Percentiles rank a stretch among this genome's conserved stretches.
Conservation (phyloP, 306 rosid species). For the Mimosa pudica region DNA sequence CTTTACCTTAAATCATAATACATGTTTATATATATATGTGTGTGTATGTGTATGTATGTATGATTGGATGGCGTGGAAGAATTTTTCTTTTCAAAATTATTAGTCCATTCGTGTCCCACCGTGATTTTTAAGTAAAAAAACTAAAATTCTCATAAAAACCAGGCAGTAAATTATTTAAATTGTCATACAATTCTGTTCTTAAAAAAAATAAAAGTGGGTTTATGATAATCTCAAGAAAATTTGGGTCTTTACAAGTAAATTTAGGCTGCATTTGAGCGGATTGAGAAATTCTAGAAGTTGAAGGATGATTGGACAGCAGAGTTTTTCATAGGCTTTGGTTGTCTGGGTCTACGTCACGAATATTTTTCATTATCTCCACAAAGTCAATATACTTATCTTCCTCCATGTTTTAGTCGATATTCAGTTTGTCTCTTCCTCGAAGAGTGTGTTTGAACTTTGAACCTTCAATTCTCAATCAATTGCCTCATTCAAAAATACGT, state of each 20-base stretch:
- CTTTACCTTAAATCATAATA: too few relatives aligned
- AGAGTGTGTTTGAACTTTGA: not conserved
- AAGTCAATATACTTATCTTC: slow-evolving; percentile 28
- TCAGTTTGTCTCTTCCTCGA: not conserved
- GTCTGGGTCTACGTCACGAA: slow-evolving; percentile 25
- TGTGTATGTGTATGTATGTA: not conserved
- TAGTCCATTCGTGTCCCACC: not conserved
- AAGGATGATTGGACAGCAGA: slow-evolving; percentile 1
- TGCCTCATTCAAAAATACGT: not conserved
- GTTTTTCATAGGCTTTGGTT: slow-evolving; percentile 26
- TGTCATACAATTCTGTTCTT: not conserved
- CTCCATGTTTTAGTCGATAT: not conserved
- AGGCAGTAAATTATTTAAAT: not conserved
- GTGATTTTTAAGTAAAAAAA: not conserved
- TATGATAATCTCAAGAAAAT: not conserved
- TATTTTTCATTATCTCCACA: not conserved
- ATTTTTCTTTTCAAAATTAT: not conserved
- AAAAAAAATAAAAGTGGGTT: not conserved
- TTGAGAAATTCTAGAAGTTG: slow-evolving; percentile 6
- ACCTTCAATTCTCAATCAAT: not conserved
- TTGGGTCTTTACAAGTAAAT: not conserved
- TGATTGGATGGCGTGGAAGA: not conserved
- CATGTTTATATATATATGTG: too few relatives aligned
- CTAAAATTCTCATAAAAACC: not conserved
- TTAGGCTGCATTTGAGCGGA: not conserved